Evolutionary conservation across 495 filamentous ascomycete species (phyloP), one percentile per base, ranked within the genome.

Genomic region (Neurospora sp.): DNA sequence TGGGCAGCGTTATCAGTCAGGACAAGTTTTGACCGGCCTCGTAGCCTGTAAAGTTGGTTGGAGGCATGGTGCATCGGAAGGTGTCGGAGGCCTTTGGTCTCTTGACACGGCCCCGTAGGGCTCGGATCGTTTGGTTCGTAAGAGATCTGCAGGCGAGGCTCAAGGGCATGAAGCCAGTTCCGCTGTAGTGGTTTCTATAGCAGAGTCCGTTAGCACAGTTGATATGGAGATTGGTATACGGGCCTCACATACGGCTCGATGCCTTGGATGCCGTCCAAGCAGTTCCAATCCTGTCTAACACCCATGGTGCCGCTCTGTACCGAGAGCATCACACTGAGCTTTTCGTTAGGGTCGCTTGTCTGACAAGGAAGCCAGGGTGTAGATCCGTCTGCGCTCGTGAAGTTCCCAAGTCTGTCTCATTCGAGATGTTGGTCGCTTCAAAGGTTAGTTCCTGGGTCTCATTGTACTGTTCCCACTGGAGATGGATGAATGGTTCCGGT

Each of bases 281-380:
- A 78, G 10, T 65, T 75, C 78, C 78, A 79, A 0, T 61, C 71
- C 69, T 79, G 76, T 20, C 69, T 71, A 6, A 79, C 70, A 0
- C 76, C 76, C 20, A 79, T 14, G 2, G 78, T 27, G 8, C 42
- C 71, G 53, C 78, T 75, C 0, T 59, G 31, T 17, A 16, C 61
- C 41, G 78, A 74, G 0, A 78, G 41, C 65, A 73, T 38, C 3
- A 80, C 38, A 27, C 45, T 53, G 20, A 53, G 20, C 1, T 53
- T 53, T 1, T 53, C 45, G 17, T 53, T 3, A 0, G 45, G 20
- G 0, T 22, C 20, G 7, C 74, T 68, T 6, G 76, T 70, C 8
- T 69, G 44, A 61, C 77, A 79, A 14, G 69, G 35, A 2, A 75
- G 12, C 76, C 75, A 79, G 3, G 68, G 69, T 3, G 41, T 44